phyloP scores from a whole-genome alignment of 2,329 filamentous ascomycete genomes.

The Penicillium sp. region DNA sequence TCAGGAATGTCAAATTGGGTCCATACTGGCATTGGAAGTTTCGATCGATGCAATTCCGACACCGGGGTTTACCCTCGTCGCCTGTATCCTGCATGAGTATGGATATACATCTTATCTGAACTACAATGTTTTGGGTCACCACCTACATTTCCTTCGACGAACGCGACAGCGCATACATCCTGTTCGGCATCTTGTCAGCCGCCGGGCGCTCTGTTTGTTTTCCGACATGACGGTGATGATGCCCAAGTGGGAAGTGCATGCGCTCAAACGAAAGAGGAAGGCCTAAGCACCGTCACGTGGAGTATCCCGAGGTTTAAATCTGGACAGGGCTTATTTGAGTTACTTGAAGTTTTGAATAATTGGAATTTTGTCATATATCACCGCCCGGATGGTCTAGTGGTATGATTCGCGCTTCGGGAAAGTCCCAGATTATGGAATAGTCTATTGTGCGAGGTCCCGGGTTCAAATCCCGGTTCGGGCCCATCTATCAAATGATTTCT shows the following conservation, averaged over 20 bases:
- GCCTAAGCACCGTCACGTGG: slow-evolving; percentile 17
- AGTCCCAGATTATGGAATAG: not conserved
- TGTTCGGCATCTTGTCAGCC: slow-evolving; percentile 34
- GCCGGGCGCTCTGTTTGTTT: slow-evolving; percentile 7
- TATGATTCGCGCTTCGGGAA: not conserved
- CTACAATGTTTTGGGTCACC: not conserved
- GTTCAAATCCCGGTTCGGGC: not conserved
- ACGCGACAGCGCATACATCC: slow-evolving; percentile 53
- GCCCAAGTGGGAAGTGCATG: not conserved
- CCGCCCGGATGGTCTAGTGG: not conserved
- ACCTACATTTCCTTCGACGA: slow-evolving; percentile 51
- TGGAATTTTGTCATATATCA: not conserved
- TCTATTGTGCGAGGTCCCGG: not conserved
- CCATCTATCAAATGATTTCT: not conserved
- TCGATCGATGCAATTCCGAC: slow-evolving; percentile 49
- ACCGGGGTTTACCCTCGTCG: slow-evolving; percentile 53
- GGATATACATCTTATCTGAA: not conserved
- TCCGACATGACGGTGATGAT: slow-evolving; percentile 11
- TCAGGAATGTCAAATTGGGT: slow-evolving; percentile 49
- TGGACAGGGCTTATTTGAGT: too few relatives aligned
- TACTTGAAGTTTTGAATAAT: not conserved
- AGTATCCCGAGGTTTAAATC: not conserved
- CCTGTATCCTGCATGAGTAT: slow-evolving; percentile 34
- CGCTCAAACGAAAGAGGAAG: slow-evolving; percentile 15
- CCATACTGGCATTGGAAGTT: slow-evolving; percentile 53